Percentiles rank a stretch among this genome's conserved stretches.
Conservation (phyloP, 768 basidiomycete genomes). For the Cantharellus anzutake region DNA sequence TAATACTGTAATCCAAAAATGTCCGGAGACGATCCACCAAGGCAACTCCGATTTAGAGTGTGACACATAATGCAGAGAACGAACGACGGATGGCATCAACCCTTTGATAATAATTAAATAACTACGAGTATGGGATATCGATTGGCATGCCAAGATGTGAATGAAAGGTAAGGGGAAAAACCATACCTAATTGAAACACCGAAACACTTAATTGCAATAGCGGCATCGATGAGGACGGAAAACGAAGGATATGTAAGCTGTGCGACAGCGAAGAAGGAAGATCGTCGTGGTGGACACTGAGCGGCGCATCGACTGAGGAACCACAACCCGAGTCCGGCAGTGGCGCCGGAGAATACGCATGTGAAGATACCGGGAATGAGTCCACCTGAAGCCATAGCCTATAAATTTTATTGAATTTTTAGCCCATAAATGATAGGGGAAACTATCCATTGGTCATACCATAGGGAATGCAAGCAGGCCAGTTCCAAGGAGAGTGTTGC, state of each 20-base stretch:
- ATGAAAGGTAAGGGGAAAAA: neutral
- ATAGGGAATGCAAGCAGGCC: slow-evolving; percentile 82
- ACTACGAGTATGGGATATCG: slow-evolving; percentile 19
- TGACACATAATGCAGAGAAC: slow-evolving; percentile 62
- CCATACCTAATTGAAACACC: slow-evolving; percentile 81
- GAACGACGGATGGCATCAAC: slow-evolving; percentile 79
- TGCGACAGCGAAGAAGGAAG: slow-evolving; percentile 71
- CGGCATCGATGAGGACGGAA: slow-evolving; percentile 78
- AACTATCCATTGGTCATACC: slow-evolving; percentile 24
- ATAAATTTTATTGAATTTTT: neutral
- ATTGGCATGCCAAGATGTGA: neutral
- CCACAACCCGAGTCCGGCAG: slow-evolving; percentile 75
- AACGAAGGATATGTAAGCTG: slow-evolving; percentile 79
- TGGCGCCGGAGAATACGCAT: slow-evolving; percentile 58
- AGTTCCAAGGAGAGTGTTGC: slow-evolving; percentile 86
- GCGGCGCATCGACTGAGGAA: slow-evolving; percentile 71
- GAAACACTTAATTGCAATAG: slow-evolving; percentile 92
- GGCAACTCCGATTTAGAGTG: slow-evolving; percentile 50
- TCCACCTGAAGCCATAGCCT: slow-evolving; percentile 85
- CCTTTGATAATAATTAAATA: slow-evolving; percentile 87
- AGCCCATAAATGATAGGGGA: neutral
- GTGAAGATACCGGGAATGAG: slow-evolving; percentile 80
- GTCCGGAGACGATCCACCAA: slow-evolving; percentile 53
- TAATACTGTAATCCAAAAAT: slow-evolving; percentile 65
- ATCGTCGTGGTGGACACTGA: slow-evolving; percentile 38